Evolutionary conservation across 768 basidiomycete species (phyloP).

Genomic region (Mycena galopus): DNA sequence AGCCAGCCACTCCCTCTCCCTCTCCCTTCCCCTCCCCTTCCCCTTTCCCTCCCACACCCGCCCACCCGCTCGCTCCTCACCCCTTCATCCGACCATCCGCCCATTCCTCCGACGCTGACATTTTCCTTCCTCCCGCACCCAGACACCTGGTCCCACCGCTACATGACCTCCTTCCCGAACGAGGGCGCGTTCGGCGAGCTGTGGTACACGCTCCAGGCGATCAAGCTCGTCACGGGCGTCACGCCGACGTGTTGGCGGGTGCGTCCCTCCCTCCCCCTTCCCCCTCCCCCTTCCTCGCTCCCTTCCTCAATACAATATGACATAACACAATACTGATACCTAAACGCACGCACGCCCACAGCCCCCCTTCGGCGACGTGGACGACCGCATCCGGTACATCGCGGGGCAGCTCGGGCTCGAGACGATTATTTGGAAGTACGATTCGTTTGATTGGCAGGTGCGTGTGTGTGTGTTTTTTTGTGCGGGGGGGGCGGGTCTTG

Average conservation of each 20-base stretch:
- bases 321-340: too few relatives aligned
- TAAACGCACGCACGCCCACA: not conserved
- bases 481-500: not conserved
- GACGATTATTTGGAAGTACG: constrained; percentile 81
- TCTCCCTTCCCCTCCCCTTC: too few relatives aligned
- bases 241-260: constrained; percentile 72
- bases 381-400: constrained; percentile 36
- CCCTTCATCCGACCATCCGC: not conserved
- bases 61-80: too few relatives aligned
- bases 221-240: constrained; percentile 67
- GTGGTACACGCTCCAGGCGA: constrained; percentile 74
- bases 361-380: constrained; percentile 34
- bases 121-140: not conserved
- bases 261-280: not conserved
- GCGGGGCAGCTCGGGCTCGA: constrained; percentile 38
- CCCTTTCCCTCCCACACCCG: not conserved
- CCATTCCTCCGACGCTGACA: too few relatives aligned
- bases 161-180: constrained; percentile 72
- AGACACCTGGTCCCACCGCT: constrained; percentile 70
- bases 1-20: too few relatives aligned
- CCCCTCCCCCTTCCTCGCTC: not conserved
- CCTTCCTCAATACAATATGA: not conserved
- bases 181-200: constrained; percentile 82
- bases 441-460: constrained; percentile 54
- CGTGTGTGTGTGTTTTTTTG: not conserved